Conservation (phyloP, 176 grass and related monocot genomes). For the Eremochloa ophiuroides region DNA sequence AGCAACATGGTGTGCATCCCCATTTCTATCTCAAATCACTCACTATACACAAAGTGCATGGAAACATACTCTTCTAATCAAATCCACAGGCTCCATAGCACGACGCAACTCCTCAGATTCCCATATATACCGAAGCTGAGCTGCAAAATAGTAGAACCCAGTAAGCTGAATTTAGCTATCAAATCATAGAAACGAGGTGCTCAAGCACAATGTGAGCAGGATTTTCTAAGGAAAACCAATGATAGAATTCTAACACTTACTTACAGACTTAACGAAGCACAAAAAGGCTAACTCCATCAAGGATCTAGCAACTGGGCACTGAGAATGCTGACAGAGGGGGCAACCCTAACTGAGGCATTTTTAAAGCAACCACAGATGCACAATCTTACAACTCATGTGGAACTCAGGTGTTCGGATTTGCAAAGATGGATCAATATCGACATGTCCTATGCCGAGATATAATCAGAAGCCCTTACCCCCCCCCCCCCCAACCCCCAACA, state of each 20-base stretch:
- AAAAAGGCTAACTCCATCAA: neutral
- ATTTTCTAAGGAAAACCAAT: neutral
- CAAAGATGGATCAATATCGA: neutral
- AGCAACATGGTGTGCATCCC: neutral
- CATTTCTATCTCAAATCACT: neutral
- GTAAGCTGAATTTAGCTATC: neutral
- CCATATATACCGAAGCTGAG: conserved; percentile 70
- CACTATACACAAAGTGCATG: neutral
- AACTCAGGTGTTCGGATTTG: neutral
- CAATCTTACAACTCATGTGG: neutral
- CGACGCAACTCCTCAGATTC: conserved; percentile 76
- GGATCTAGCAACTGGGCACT: neutral
- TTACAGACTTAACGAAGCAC: neutral
- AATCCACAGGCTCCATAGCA: conserved; percentile 81
- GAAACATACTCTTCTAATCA: conserved; percentile 77
- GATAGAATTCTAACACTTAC: neutral
- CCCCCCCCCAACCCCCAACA: too few relatives aligned
- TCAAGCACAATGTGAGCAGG: neutral
- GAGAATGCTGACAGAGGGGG: neutral
- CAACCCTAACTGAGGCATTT: neutral
- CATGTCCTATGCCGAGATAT: neutral
- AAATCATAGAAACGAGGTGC: neutral
- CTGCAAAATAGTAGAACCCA: conserved; percentile 29
- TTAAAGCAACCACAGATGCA: neutral
- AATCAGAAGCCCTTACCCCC: neutral